These are phyloP conservation scores for Linderina pennispora DNA, from an alignment of 192 early-diverging fungal genomes.

Conservation along the genomic window DNA sequence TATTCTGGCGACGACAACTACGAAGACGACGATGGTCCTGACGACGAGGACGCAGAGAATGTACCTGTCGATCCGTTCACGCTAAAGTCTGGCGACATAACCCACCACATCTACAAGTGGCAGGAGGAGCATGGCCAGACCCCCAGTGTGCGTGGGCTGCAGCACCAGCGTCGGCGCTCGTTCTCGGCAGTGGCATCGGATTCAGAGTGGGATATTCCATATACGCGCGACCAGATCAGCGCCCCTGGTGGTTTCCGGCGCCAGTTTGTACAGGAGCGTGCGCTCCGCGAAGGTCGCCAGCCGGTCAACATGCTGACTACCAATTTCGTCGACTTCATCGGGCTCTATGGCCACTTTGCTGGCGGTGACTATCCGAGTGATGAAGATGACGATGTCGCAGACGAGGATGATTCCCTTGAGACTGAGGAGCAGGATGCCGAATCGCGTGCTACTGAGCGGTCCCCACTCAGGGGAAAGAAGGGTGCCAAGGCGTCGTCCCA, in stretches of 20 bases:
- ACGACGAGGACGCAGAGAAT: conserved; percentile 9
- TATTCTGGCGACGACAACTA: conserved; percentile 10
- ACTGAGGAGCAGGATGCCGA: conserved; percentile 5
- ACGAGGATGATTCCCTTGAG: conserved; percentile 39
- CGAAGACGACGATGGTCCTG: conserved; percentile 14
- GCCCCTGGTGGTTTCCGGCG: conserved; percentile 88
- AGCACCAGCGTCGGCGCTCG: conserved; percentile 23
- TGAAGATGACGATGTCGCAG: conserved; percentile 57
- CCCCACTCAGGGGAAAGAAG: conserved; percentile 4
- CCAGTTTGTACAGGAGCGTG: conserved; percentile 73
- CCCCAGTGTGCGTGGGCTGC: conserved; percentile 8
- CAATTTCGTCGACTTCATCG: conserved; percentile 94
- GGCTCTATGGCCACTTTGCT: conserved; percentile 89
- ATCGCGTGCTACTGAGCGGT: conserved; percentile 9
- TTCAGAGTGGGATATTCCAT: conserved; percentile 51
- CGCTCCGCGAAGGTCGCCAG: conserved; percentile 54
- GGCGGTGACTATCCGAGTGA: conserved; percentile 86
- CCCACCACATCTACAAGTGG: conserved; percentile 89
- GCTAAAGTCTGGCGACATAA: conserved; percentile 69
- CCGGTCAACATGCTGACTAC: conserved; percentile 64
- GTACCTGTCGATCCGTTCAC: conserved; percentile 46
- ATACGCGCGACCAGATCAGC: conserved; percentile 47
- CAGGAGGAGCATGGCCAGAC: conserved; percentile 50
- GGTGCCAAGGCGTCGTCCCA: conserved; percentile 17
- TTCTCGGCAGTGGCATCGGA: conserved; percentile 45